These are phyloP conservation scores for Akebia trifoliata DNA, from an alignment of 164 flowering plant genomes.

Conservation along the genomic window DNA sequence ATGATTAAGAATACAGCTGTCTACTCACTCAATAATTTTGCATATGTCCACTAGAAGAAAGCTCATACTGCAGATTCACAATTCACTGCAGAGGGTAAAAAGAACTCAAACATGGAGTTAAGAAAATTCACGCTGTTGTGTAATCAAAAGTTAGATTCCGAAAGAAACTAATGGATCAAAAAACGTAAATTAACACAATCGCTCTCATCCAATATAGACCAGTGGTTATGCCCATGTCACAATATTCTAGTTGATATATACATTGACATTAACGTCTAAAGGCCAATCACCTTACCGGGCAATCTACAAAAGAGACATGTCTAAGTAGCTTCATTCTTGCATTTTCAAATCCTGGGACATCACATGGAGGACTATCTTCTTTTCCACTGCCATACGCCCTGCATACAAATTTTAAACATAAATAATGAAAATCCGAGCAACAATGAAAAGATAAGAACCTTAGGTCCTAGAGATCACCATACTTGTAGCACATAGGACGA, in stretches of 20 bases:
- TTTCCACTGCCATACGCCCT: slow-evolving; percentile 99
- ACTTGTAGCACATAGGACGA: slow-evolving; percentile 90
- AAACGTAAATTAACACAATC: neutral
- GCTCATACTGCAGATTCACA: no score
- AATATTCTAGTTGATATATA: neutral
- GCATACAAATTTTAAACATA: slow-evolving; percentile 11
- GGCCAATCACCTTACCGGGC: slow-evolving; percentile 61
- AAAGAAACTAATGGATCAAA: no score
- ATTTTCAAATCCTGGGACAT: slow-evolving; percentile 94
- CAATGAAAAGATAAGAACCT: neutral
- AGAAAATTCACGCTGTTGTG: no score
- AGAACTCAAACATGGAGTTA: no score
- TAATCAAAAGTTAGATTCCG: no score
- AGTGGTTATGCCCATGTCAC: neutral
- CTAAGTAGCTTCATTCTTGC: slow-evolving; percentile 80
- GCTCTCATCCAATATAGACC: neutral
- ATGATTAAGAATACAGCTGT: no score
- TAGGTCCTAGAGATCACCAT: slow-evolving; percentile 17
- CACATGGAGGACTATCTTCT: slow-evolving; percentile 87
- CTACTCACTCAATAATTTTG: no score
- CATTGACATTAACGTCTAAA: neutral
- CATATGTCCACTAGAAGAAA: no score
- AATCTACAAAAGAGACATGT: slow-evolving; percentile 95
- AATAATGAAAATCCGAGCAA: neutral
- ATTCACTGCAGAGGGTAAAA: no score